Evolutionary conservation across 495 filamentous ascomycete species (phyloP), one percentile per base, ranked within the genome.

Genomic region (Glonium stellatum): DNA sequence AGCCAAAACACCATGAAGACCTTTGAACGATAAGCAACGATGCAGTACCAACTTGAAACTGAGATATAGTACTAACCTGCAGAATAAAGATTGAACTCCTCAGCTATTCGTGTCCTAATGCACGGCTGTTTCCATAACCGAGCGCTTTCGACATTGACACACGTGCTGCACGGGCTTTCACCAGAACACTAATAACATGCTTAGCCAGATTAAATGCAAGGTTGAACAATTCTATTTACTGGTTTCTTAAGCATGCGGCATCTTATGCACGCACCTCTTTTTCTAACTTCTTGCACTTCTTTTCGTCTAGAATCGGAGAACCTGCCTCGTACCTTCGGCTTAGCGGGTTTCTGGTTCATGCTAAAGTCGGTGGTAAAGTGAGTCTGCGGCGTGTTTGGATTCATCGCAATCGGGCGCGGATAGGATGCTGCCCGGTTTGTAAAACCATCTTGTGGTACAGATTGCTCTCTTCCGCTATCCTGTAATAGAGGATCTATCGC

Each of bases 171-270:
- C 4, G 90, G 90, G n/a, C 77, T 85, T 27, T 87, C 88, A 13
- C 82, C 82, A 4, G 88, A 92, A 67, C 90, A 95, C 21, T 55
- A 31, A 2, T 3, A 19, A 37, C 6, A 25, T 5, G 11, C 19
- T 13, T 55, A 5, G 36, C 27, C 31, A 37, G 13, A 10, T 18
- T n/a, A 36, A 5, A 1, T n/a, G 11, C 11, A 9, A 12, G 36
- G 11, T n/a, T 18, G 18, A 4, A 31, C 1, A 6, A 1, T 5
- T 5, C 13, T 1, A n/a, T 31, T 8, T 55, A 55, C 52, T 74
- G 87, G 86, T 73, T 95, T 95, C 67, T 90, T 87, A 11, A 95
- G 75, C 76, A 95, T 90, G 2, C 88, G 81, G 73, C 90, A 95
- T 48, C 90, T 82, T 55, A 92, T 89, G 66, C 90, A 95, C 13